These are phyloP conservation scores for Termitomyces sp. DNA, from an alignment of 768 basidiomycete genomes.

Conservation along the genomic window DNA sequence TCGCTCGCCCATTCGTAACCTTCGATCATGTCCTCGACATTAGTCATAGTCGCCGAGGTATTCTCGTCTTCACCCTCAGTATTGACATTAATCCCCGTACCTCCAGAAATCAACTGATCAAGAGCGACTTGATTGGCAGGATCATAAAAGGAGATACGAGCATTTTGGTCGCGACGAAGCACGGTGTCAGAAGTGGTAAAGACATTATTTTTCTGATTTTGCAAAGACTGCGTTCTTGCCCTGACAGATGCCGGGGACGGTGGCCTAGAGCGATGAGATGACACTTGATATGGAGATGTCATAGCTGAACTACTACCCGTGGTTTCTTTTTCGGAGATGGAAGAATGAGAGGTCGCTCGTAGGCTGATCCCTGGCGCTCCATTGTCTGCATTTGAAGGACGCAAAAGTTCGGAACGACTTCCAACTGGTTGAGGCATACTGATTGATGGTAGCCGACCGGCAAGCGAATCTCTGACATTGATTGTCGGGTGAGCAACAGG, in stretches of 20 bases:
- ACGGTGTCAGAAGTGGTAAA: slow-evolving; percentile 25
- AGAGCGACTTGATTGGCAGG: slow-evolving; percentile 70
- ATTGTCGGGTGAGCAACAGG: slow-evolving; percentile 9
- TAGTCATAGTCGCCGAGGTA: slow-evolving; percentile 78
- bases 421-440: slow-evolving; percentile 26
- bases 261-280: slow-evolving; percentile 17
- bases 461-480: slow-evolving; percentile 14
- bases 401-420: slow-evolving; percentile 29
- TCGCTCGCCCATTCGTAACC: slow-evolving; percentile 96
- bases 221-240: slow-evolving; percentile 22
- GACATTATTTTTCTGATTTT: not conserved
- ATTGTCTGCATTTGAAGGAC: slow-evolving; percentile 43
- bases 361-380: slow-evolving; percentile 24
- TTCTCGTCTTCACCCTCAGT: slow-evolving; percentile 67
- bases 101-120: slow-evolving; percentile 62
- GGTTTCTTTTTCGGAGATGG: not conserved
- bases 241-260: slow-evolving; percentile 24
- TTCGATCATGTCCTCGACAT: slow-evolving; percentile 98
- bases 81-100: slow-evolving; percentile 37
- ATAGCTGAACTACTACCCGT: not conserved
- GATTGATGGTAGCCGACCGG: slow-evolving; percentile 29
- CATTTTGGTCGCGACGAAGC: slow-evolving; percentile 58
- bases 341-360: slow-evolving; percentile 12
- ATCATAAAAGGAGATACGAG: slow-evolving; percentile 81
- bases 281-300: slow-evolving; percentile 16